A percentile compares a stretch with the other conserved stretches of the same genome.
These are phyloP conservation scores for Cardiospermum halicacabum DNA, from an alignment of 345 rosid species.

Conservation along the genomic window DNA sequence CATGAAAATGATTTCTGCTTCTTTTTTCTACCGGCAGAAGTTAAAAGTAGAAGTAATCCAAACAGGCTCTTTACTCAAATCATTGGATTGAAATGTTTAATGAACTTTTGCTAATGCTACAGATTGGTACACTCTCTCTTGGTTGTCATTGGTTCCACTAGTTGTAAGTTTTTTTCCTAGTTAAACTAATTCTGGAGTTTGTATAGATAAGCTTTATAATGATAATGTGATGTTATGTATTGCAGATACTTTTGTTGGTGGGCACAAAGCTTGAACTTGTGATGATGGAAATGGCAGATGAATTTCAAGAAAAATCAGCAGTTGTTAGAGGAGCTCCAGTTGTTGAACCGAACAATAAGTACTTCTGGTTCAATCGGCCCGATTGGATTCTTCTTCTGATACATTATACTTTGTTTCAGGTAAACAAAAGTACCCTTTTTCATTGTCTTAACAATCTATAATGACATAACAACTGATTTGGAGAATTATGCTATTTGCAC, in stretches of 20 bases:
- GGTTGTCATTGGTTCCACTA: slow-evolving; percentile 38
- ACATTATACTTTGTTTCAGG: slow-evolving; percentile 47
- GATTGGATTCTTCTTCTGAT: slow-evolving; percentile 41
- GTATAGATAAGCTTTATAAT: too few species aligned
- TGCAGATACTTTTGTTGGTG: slow-evolving; percentile 47
- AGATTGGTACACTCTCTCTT: slow-evolving; percentile 48
- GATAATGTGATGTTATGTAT: neutral
- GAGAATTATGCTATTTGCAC: neutral
- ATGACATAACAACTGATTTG: neutral
- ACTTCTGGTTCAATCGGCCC: slow-evolving; percentile 60
- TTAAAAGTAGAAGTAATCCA: too few species aligned
- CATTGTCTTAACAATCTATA: too few species aligned
- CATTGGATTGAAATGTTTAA: neutral
- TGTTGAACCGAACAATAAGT: slow-evolving; percentile 52
- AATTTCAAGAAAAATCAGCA: slow-evolving; percentile 31
- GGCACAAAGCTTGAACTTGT: slow-evolving; percentile 54
- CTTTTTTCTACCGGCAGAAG: too few species aligned
- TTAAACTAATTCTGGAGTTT: too few species aligned
- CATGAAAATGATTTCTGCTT: too few species aligned
- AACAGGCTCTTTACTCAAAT: neutral
- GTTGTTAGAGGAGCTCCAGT: slow-evolving; percentile 49
- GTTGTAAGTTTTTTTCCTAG: slow-evolving; percentile 20
- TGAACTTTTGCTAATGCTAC: slow-evolving; percentile 11
- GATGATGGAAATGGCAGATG: slow-evolving; percentile 54
- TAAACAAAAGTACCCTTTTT: neutral